phyloP scores from a whole-genome alignment of 2,329 filamentous ascomycete genomes.

The Biscogniauxia mediterranea region DNA sequence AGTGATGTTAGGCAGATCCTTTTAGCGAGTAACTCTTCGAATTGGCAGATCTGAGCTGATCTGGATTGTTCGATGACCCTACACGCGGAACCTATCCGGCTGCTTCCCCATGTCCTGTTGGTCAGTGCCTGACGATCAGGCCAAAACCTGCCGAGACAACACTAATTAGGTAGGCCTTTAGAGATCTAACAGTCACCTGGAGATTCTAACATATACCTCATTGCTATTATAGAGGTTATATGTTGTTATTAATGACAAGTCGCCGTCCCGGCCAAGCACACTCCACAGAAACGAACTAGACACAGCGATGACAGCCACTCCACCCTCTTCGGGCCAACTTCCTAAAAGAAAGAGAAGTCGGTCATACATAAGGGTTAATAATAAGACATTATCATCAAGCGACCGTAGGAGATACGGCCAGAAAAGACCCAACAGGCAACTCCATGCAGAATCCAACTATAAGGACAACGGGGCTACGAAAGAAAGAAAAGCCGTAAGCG shows the following conservation, averaged over 20 bases:
- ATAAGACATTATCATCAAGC: neutral
- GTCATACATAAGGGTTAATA: neutral
- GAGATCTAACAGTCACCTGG: neutral
- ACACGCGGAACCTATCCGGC: neutral
- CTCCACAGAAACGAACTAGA: too few species aligned
- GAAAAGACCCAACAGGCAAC: too few species aligned
- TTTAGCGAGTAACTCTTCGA: neutral
- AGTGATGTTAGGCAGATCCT: too few species aligned
- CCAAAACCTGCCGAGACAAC: neutral
- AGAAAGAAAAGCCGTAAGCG: neutral
- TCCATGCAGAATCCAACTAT: neutral
- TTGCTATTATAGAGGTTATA: neutral
- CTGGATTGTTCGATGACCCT: neutral
- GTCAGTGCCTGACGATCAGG: neutral
- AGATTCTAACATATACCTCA: neutral
- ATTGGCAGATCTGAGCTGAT: neutral
- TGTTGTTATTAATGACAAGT: neutral
- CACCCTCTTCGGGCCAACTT: neutral
- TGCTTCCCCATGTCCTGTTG: neutral
- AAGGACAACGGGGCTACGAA: neutral
- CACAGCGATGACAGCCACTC: too few species aligned
- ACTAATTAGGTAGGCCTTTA: neutral
- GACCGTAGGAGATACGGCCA: too few species aligned
- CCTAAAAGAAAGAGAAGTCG: neutral
- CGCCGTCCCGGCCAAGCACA: too few species aligned